Conservation (phyloP, 108 stramenopile species). For the Seminavis robusta region DNA sequence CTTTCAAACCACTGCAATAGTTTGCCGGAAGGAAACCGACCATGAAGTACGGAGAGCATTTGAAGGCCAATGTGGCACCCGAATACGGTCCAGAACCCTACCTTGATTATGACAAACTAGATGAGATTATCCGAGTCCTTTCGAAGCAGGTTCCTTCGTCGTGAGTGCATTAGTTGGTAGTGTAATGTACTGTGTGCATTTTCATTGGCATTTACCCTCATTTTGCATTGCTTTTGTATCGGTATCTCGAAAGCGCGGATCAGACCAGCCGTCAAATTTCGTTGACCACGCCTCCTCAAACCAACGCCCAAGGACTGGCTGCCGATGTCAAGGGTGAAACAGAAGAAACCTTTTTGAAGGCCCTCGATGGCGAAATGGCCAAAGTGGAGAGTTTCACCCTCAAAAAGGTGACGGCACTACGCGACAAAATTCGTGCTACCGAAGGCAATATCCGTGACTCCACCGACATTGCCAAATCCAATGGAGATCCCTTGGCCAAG, state of each 20-base stretch:
- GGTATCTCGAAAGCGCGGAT: constrained; percentile 62
- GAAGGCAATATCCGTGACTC: constrained; percentile 20
- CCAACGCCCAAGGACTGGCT: constrained; percentile 70
- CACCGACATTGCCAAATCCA: not conserved
- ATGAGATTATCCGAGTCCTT: constrained; percentile 68
- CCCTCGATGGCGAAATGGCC: constrained; percentile 78
- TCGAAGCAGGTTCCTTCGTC: constrained; percentile 2
- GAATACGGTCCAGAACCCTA: constrained; percentile 78
- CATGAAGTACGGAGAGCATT: constrained; percentile 82
- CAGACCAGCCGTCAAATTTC: constrained; percentile 68
- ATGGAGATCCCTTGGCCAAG: not conserved
- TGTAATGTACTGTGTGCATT: not conserved
- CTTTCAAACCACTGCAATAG: no score
- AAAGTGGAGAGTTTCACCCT: constrained; percentile 90
- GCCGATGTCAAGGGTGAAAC: constrained; percentile 49
- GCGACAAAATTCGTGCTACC: constrained; percentile 45
- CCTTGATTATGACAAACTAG: constrained; percentile 66
- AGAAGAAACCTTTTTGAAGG: constrained; percentile 84
- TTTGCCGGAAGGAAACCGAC: no score
- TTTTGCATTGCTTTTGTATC: not conserved
- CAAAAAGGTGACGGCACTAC: constrained; percentile 63
- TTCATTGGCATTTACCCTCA: not conserved
- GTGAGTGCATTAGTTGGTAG: not conserved
- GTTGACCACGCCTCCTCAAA: constrained; percentile 84
- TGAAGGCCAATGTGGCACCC: constrained; percentile 71